phyloP scores from a whole-genome alignment of 352 stramenopile genomes.

The Nothophytophthora sp. region DNA sequence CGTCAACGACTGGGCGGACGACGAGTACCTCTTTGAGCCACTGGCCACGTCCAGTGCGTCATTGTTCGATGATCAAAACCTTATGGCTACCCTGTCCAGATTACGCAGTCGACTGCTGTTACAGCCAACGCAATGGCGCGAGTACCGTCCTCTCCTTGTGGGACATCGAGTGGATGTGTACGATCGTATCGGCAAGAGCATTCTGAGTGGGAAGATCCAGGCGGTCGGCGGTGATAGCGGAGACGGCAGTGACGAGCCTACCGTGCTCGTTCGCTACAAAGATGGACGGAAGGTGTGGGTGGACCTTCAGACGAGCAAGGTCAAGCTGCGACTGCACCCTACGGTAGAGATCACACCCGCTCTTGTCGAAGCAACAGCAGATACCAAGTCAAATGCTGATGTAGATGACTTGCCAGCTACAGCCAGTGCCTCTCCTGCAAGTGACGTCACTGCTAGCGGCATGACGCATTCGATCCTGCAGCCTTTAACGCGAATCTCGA shows the following conservation, averaged over 20 bases:
- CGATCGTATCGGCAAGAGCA: constrained; percentile 16
- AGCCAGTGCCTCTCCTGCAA: too few relatives aligned
- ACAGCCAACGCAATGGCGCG: constrained; percentile 20
- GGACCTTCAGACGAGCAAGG: constrained; percentile 17
- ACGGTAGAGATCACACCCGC: not conserved
- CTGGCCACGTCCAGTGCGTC: not conserved
- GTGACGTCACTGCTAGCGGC: too few relatives aligned
- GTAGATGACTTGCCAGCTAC: too few relatives aligned
- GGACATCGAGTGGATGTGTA: constrained; percentile 33
- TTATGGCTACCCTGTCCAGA: constrained; percentile 9
- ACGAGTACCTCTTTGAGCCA: constrained; percentile 31
- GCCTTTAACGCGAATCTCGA: too few relatives aligned
- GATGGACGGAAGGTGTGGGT: constrained; percentile 29
- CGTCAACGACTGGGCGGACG: constrained; percentile 5
- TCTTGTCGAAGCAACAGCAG: not conserved
- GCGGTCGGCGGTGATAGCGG: not conserved
- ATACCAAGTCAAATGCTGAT: too few relatives aligned
- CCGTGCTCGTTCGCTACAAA: constrained; percentile 30
- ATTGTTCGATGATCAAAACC: not conserved
- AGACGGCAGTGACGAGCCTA: constrained; percentile 2
- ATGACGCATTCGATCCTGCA: too few relatives aligned
- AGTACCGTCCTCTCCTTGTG: constrained; percentile 16
- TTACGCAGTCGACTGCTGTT: constrained; percentile 29
- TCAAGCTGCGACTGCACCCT: constrained; percentile 28
- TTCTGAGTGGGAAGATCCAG: constrained; percentile 24